A percentile compares a stretch with the other conserved stretches of the same genome.
phyloP scores from a whole-genome alignment of 176 grass and related monocot species.

The Ananas comosus region DNA sequence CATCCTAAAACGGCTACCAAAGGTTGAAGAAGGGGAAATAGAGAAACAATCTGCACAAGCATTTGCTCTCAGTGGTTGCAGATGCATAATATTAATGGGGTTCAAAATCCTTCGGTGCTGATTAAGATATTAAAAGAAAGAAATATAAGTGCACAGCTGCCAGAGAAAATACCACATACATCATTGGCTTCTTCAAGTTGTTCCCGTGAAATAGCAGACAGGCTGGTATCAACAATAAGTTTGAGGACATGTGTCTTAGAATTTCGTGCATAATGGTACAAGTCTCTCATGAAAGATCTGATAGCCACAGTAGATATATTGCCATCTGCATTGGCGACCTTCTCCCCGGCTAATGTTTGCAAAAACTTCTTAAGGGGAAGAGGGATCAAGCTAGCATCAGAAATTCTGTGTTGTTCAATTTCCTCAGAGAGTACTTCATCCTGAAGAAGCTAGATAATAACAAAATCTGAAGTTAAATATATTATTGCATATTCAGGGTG shows the following conservation, averaged over 20 bases:
- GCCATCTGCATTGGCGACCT: constrained; percentile 24
- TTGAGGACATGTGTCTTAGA: constrained; percentile 73
- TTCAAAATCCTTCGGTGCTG: background rate
- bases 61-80: constrained; percentile 14
- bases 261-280: constrained; percentile 74
- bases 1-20: constrained; percentile 86
- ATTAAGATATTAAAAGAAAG: background rate
- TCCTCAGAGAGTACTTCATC: constrained; percentile 64
- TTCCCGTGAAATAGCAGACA: constrained; percentile 68
- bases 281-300: constrained; percentile 71
- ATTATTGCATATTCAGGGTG: too few species aligned
- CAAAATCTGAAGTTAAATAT: background rate
- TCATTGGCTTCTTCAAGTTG: constrained; percentile 76
- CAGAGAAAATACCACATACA: constrained; percentile 32
- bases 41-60: constrained; percentile 60
- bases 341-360: constrained; percentile 47
- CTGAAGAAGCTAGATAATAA: constrained; percentile 43
- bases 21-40: constrained; percentile 90
- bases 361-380: constrained; percentile 74
- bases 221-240: constrained; percentile 60
- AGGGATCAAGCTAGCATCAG: constrained; percentile 46
- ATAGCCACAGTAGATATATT: constrained; percentile 19
- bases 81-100: constrained; percentile 23
- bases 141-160: background rate
- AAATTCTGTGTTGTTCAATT: constrained; percentile 56